Evolutionary conservation across 2,329 filamentous ascomycete species (phyloP), one percentile per base, ranked within the genome.

Genomic region (Aspergillus quadrilineatus): DNA sequence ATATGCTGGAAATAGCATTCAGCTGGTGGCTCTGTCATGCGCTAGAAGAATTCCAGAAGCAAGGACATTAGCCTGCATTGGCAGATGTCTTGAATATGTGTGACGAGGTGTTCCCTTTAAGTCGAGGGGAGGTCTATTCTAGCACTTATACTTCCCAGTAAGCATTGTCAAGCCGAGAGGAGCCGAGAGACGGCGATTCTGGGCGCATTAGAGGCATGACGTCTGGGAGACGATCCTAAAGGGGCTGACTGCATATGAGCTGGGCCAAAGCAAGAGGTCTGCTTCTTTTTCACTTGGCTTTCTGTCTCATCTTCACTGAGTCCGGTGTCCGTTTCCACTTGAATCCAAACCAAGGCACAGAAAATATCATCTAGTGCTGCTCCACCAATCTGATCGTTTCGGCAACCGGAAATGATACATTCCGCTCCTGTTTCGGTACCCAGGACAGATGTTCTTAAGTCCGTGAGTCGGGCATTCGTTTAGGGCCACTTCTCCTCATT

Each of bases 21-120:
- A 15, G 37, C 26, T 15, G 34, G 14, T 37, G 10, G 34, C 22
- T 8, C 30, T 8, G 29, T 29, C 29, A 52, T 52, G 41, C 30
- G 22, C 29, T 45, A 52, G 50, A 52, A 52, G 36, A 12, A 32
- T n/a, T 37, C 41, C 37, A 52, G 49, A 52, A 52, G 26, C 10
- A 15, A 6, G 37, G 12, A 7, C 28, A 28, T 12, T 26, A 14
- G 6, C 28, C 42, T 29, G 4, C 29, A n/a, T 44, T 37, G 32
- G 46, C 49, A 51, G 17, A 15, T 51, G 49, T 44, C 28, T 44
- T 34, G 12, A 15, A 26, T 26, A 29, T 12, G 49, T 51, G 49
- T 51, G 44, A 51, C 49, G 30, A 29, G 32, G 28, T 6, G 29
- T 10, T 44, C 34, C n/a, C 28, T 7, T 14, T 14, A 15, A 7